Evolutionary conservation across 2,329 filamentous ascomycete genomes (phyloP).

Genomic region (Mycosphaerella sp.): DNA sequence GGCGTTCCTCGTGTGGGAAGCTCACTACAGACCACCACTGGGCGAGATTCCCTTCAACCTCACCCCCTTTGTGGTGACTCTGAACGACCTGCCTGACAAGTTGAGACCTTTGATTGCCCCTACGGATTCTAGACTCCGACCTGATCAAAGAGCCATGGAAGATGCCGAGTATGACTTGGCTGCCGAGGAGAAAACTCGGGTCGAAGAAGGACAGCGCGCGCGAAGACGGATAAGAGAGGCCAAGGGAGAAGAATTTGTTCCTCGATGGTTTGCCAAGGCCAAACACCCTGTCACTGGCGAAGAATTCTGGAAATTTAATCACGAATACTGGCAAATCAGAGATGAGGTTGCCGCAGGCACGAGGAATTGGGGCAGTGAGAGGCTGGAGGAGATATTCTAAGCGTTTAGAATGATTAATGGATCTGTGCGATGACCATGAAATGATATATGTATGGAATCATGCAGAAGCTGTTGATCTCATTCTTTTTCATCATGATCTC

Average conservation of each 20-base stretch:
- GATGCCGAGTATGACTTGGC: constrained; percentile 95
- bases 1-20: constrained; percentile 90
- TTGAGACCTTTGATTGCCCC: constrained; percentile 72
- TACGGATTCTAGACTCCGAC: constrained; percentile 85
- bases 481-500: background rate
- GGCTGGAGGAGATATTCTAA: constrained; percentile 69
- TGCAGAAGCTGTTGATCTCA: background rate
- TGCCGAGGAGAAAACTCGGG: constrained; percentile 84
- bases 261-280: constrained; percentile 75
- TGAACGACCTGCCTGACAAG: constrained; percentile 87
- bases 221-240: constrained; percentile 67
- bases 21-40: constrained; percentile 67
- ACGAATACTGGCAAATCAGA: constrained; percentile 77
- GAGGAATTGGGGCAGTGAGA: constrained; percentile 54
- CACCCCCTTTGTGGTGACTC: constrained; percentile 88
- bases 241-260: constrained; percentile 71
- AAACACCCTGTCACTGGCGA: constrained; percentile 76
- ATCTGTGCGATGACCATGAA: background rate
- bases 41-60: constrained; percentile 81
- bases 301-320: constrained; percentile 82
- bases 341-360: constrained; percentile 58
- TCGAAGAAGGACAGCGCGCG: constrained; percentile 85
- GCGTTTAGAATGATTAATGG: background rate
- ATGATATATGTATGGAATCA: background rate
- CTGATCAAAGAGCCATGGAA: constrained; percentile 97